Evolutionary conservation across 768 basidiomycete genomes (phyloP).

Genomic region (Tylopilus intermedius): DNA sequence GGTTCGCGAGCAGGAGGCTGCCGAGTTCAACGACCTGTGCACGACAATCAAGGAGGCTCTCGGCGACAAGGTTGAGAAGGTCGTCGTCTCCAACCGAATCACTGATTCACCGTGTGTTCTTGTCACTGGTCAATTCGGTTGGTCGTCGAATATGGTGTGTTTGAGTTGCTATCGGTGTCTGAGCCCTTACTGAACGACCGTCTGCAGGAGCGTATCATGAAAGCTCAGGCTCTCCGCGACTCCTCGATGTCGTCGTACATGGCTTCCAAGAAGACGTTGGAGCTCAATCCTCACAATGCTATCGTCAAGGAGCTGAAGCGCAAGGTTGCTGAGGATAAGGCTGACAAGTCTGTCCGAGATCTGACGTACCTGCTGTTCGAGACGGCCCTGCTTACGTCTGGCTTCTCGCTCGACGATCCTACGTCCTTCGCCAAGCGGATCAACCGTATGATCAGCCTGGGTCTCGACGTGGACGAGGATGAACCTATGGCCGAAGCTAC

Average conservation of each 20-base stretch:
- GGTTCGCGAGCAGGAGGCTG: constrained; percentile 76
- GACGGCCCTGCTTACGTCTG: constrained; percentile 92
- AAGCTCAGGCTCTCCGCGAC: constrained; percentile 94
- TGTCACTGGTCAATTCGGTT: constrained; percentile 98
- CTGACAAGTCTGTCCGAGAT: constrained; percentile 97
- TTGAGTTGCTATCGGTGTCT: not conserved
- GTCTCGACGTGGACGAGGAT: constrained; percentile 85
- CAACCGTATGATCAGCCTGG: constrained; percentile 91
- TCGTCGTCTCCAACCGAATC: constrained; percentile 96
- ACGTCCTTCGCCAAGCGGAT: constrained; percentile 94
- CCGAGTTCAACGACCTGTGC: constrained; percentile 84
- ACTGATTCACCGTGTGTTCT: constrained; percentile 93
- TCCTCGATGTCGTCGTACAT: constrained; percentile 99
- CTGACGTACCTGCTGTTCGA: constrained; percentile 94
- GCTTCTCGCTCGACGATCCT: constrained; percentile 94
- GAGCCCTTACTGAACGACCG: constrained; percentile 1
- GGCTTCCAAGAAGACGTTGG: constrained; percentile 97
- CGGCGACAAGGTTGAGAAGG: constrained; percentile 99
- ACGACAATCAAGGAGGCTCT: constrained; percentile 96
- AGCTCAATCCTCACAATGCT: constrained; percentile 87
- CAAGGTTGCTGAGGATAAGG: constrained; percentile 95
- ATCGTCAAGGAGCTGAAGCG: constrained; percentile 95
- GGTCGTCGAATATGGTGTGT: constrained; percentile 96
- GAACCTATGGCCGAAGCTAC: constrained; percentile 34
- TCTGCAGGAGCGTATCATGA: constrained; percentile 90